Evolutionary conservation across 208 protist genomes (phyloP), one percentile per base, ranked within the genome.

Genomic region (Crithidia thermophila): DNA sequence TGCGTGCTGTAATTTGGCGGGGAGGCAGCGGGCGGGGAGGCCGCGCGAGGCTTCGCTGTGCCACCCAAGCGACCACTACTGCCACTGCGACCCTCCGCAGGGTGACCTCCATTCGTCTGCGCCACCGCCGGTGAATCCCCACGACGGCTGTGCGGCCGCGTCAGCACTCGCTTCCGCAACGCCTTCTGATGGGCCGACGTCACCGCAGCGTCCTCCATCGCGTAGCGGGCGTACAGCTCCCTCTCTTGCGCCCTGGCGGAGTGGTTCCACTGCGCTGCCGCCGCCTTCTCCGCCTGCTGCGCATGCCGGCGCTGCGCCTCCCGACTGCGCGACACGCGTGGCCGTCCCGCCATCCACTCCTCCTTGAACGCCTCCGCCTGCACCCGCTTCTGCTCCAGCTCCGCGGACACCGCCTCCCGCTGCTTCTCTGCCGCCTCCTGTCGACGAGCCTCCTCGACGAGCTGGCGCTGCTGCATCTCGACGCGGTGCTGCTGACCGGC

Each of bases 341-440:
- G 68, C 6, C 63, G 45, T 14, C 53, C 78, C 10, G 51, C 51
- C 46, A 75, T 77, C 67, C 65, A 71, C 46, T 50, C 27, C 16
- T 46, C 61, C 13, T 53, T 25, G 43, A 64, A 76, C 31, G 21
- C 67, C 18, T 3, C 34, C 21, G 45, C 31, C 21, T 61, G 62
- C 6, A 21, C n/a, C 9, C 53, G 67, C 34, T 42, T 43, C 18
- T 72, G 46, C 40, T 56, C 30, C n/a, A 78, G 39, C 52, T 72
- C 43, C 45, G 53, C 33, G 10, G 40, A 20, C 0, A 69, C 42
- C 42, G 18, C 33, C 28, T 71, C 50, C 23, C 68, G 72, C 40
- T 72, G 62, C 30, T 55, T 58, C 43, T 72, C 61, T 31, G 67
- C 60, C 10, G 31, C 73, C 27, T 81, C 69, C 30, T 71, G 79